Evolutionary conservation across 2,329 filamentous ascomycete genomes (phyloP), one percentile per base, ranked within the genome.

Genomic region (Aureobasidium sp.): DNA sequence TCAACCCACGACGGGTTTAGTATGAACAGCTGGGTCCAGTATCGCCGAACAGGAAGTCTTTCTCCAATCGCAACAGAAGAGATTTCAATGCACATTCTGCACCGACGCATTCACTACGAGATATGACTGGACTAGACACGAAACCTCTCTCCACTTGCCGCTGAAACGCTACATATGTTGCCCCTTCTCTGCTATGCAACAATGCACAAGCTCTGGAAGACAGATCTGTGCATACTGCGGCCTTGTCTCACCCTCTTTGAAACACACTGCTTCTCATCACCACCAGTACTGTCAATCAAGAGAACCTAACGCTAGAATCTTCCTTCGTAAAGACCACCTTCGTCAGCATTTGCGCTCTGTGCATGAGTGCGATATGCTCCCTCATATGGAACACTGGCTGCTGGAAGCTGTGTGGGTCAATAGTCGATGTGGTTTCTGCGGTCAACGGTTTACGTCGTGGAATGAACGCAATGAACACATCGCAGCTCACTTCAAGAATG

Each of bases 241-340:
- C 23, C 31, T 89, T 13, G 20, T 4, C 4, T 25, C 20, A 5
- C 50, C 50, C 10, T 23, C 31, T 8, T 10, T 6, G 10, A 84
- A 85, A 15, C 88, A 91, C 73, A 73, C 90, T 23, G 87, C 88
- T 69, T 81, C 79, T 8, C 88, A 91, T 77, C 88, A 89, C 69
- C 88, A 87, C 73, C 77, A 78, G 42, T 79, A 87, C 16, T 95
- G 92, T 74, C 88, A 89, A 69, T 91, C 93, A 72, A 88, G 91
- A 73, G 85, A 85, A 3, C 69, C 84, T 1, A 84, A 88, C 64
- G 90, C 93, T 70, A 85, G 88, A 43, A 89, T 86, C 0, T 90
- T 90, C 73, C 89, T 87, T 71, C 80, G 88, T 29, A 90, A 90
- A 74, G 88, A 90, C 71, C 88, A 90, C 71, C 80, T 90, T 16